Base-by-base conservation (phyloP, 75 land plant species). In the Picea sitchensis region DNA sequence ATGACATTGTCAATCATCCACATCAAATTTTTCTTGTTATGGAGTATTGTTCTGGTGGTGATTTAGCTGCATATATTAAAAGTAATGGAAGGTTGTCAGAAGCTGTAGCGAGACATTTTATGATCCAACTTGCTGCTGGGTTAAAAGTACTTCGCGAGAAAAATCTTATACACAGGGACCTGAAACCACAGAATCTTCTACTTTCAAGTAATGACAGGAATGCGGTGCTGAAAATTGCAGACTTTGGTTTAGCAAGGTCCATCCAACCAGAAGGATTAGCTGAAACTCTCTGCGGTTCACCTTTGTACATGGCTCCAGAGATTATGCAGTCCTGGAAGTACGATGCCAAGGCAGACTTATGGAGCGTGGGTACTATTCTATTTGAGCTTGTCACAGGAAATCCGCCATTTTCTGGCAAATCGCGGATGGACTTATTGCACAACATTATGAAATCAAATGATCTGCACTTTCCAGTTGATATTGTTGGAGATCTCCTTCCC, bases 181-280 rank as follows among this genome's bases (percentile, higher is more conserved):
- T 96, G 67, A 96, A 96, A 87, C 99, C 99, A 59, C 99, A 94
- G 98, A 96, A 96, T 81, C 92, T 96, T 26, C 94, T 96, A 30
- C 85, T 96, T 26, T 88, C 92, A 11, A 85, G 90, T 62, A 88
- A 86, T 80, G 98, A 92, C 63, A 71, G 69, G 31, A 81, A 83
- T 83, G 80, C 95, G 17, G 85, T 88, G 23, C 80, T 96, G 77
- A 96, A 96, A 84, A 91, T 96, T 81, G 99, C 97, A 41, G 99
- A 96, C 76, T 96, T 96, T 85, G 99, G 99, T 58, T 96, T 94
- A 86, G 98, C 99, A 38, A 94, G 95, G 95, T 94, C 78, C 62
- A 80, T 20, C 47, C 34, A 38, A 23, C 34, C 26, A 26, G 26
- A 26, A 26, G 26, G 26, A 26, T 26, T 87, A 80, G 92, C 90